Evolutionary conservation across 2,329 filamentous ascomycete species (phyloP).

Genomic region (Epichloe typhina): DNA sequence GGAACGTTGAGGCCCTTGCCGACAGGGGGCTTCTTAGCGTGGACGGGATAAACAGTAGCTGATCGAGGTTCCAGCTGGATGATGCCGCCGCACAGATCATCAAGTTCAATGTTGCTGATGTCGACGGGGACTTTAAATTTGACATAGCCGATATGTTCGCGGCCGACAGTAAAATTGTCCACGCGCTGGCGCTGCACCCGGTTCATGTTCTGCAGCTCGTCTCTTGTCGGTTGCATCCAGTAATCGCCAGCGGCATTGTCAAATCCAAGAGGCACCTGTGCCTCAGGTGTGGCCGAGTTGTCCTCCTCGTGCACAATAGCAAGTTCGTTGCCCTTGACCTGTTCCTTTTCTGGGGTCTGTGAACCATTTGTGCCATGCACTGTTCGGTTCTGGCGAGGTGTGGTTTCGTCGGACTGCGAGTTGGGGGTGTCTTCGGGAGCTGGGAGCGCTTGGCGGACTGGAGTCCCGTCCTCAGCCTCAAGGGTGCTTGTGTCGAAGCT

Average conservation of each 20-base stretch:
- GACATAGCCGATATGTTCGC: conserved; percentile 67
- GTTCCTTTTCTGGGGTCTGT: conserved; percentile 51
- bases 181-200: conserved; percentile 66
- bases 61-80: conserved; percentile 65
- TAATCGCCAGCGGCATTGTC: conserved; percentile 58
- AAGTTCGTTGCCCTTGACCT: conserved; percentile 62
- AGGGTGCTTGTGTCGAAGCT: conserved; percentile 67
- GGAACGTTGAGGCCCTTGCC: conserved; percentile 90
- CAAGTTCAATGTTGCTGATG: conserved; percentile 63
- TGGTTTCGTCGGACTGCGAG: conserved; percentile 22
- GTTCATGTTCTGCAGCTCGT: conserved; percentile 68
- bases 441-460: conserved; percentile 21
- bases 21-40: conserved; percentile 63
- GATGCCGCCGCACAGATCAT: conserved; percentile 65
- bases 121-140: conserved; percentile 74
- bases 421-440: conserved; percentile 18
- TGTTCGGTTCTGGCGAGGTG: conserved; percentile 40
- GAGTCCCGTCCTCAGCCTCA: conserved; percentile 21
- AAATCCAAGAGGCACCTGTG: conserved; percentile 11
- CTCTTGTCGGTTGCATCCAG: conserved; percentile 68
- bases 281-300: conserved; percentile 16
- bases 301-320: conserved; percentile 67
- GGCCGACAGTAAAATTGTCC: conserved; percentile 65
- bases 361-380: conserved; percentile 19
- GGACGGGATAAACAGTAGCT: conserved; percentile 75